Evolutionary conservation across 2,329 filamentous ascomycete species (phyloP).

Genomic region (Setomelanomma holmii): DNA sequence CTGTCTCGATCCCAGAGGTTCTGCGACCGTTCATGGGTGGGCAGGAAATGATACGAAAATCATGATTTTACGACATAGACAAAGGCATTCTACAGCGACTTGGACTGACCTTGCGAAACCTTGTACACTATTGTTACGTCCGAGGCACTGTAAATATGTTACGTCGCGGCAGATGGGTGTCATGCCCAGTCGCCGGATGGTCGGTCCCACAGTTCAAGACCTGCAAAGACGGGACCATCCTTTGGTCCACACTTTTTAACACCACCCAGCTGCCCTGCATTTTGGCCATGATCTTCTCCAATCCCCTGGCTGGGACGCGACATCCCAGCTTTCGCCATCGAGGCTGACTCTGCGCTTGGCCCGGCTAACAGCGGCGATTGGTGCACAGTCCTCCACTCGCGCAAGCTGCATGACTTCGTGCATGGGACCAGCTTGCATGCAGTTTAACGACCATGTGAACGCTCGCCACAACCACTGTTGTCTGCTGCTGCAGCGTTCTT

Average conservation of each 20-base stretch:
- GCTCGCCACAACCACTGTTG: conserved; percentile 41
- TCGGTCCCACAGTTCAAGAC: conserved; percentile 1
- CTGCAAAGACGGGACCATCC: conserved; percentile 4
- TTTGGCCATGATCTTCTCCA: conserved; percentile 17
- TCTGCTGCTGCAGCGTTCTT: conserved; percentile 25
- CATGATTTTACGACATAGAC: too few relatives aligned
- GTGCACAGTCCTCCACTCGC: conserved; percentile 17
- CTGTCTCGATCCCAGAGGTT: conserved; percentile 78
- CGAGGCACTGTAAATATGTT: conserved; percentile 15
- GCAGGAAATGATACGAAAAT: conserved; percentile 39
- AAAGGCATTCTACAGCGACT: too few relatives aligned
- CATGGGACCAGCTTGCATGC: conserved; percentile 28
- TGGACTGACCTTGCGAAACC: neutral
- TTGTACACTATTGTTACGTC: neutral
- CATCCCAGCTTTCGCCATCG: conserved; percentile 25
- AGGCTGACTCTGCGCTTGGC: conserved; percentile 39
- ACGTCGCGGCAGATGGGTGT: conserved; percentile 9
- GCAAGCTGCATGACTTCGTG: conserved; percentile 20
- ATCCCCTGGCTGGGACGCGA: conserved; percentile 23
- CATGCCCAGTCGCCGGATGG: neutral
- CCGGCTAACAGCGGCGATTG: conserved; percentile 40
- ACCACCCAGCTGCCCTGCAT: conserved; percentile 18
- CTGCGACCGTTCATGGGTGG: conserved; percentile 83
- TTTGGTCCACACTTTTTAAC: conserved; percentile 14
- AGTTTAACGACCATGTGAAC: conserved; percentile 30